Evolutionary conservation across 2,329 filamentous ascomycete genomes (phyloP).

Genomic region (Talaromyces albobiverticillius): DNA sequence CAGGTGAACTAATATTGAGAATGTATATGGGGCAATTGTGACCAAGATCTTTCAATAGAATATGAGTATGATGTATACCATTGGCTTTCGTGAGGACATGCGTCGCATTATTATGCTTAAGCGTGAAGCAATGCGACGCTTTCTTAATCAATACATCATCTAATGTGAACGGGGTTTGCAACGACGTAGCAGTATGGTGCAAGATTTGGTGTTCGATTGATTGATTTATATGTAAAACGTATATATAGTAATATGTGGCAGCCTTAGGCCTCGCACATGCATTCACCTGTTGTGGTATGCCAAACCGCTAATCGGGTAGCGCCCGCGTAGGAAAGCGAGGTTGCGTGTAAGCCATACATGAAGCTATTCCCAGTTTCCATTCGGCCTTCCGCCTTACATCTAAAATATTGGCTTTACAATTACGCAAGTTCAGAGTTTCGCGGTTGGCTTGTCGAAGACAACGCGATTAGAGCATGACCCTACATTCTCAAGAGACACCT

Average conservation of each 20-base stretch:
- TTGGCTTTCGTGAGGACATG: not conserved
- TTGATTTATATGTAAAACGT: no score
- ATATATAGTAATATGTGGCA: no score
- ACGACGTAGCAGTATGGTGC: no score
- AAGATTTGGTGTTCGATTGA: no score
- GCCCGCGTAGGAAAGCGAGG: no score
- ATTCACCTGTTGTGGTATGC: no score
- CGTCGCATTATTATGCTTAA: not conserved
- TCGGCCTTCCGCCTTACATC: not conserved
- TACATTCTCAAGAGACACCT: constrained; percentile 65
- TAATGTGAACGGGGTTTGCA: no score
- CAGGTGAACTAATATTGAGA: constrained; percentile 55
- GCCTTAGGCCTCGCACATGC: no score
- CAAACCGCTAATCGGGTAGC: no score
- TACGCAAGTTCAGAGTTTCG: constrained; percentile 32
- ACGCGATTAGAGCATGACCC: constrained; percentile 53
- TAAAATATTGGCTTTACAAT: not conserved
- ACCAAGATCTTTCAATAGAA: not conserved
- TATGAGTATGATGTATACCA: not conserved
- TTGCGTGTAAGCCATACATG: no score
- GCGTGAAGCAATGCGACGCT: not conserved
- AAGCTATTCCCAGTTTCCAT: no score
- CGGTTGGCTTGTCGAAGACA: constrained; percentile 38
- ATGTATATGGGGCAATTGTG: constrained; percentile 2
- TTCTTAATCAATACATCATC: no score